These are phyloP conservation scores for Fusarium redolens DNA, from an alignment of 2,329 filamentous ascomycete species.

Conservation along the genomic window DNA sequence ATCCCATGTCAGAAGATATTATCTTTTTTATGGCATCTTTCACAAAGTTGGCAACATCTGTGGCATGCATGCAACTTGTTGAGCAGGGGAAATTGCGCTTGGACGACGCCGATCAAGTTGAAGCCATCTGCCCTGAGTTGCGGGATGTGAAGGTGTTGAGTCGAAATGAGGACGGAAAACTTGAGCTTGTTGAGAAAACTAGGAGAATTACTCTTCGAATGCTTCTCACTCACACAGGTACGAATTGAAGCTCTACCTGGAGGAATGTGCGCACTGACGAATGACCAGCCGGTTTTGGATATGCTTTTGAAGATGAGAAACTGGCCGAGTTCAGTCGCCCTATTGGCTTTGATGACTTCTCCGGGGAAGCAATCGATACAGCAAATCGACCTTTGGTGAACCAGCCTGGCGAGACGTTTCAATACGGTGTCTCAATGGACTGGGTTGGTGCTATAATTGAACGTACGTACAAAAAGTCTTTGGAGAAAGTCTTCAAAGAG, in stretches of 20 bases:
- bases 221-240: neutral
- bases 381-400: neutral
- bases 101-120: neutral
- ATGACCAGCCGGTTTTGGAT: neutral
- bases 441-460: neutral
- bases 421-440: neutral
- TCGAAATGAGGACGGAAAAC: accelerated
- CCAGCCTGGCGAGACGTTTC: neutral
- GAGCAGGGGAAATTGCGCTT: neutral
- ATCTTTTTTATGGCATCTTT: neutral
- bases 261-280: accelerated
- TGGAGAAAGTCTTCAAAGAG: neutral
- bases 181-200: neutral
- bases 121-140: neutral
- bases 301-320: neutral
- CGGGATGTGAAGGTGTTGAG: neutral
- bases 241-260: accelerated
- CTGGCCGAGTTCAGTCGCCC: neutral
- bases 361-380: neutral
- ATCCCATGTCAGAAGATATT: neutral
- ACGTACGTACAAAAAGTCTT: neutral
- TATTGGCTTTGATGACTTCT: neutral
- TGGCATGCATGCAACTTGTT: neutral
- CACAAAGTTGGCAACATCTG: neutral
- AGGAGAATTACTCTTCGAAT: neutral